Percentiles rank a stretch among this genome's conserved stretches.
Evolutionary conservation across 169 alveolate species (phyloP).

Genomic region (Fabrea salina): DNA sequence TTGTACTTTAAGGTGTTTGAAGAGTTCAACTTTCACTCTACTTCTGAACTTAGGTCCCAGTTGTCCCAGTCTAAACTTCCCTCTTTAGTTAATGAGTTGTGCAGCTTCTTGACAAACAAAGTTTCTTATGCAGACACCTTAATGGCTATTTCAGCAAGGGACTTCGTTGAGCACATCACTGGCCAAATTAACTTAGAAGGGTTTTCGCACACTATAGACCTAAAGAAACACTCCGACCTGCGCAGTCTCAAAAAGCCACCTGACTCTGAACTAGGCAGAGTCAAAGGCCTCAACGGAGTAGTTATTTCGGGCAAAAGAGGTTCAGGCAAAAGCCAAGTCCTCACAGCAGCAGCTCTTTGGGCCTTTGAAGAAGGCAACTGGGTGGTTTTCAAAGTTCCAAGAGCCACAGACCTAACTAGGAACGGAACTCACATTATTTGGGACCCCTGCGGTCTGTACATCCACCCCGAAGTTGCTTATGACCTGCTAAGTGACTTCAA

Average conservation of each 20-base stretch:
- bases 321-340: conserved; percentile 45
- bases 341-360: conserved; percentile 46
- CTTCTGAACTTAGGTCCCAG: too few relatives aligned
- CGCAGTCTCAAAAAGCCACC: neutral
- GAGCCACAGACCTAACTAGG: conserved; percentile 30
- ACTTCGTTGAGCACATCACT: neutral
- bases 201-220: neutral
- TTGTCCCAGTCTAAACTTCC: too few relatives aligned
- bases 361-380: conserved; percentile 52
- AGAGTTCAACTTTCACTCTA: too few relatives aligned
- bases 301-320: conserved; percentile 34
- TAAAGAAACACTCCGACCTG: neutral
- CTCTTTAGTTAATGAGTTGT: too few relatives aligned
- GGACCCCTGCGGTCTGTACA: conserved; percentile 41
- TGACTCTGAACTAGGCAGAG: neutral
- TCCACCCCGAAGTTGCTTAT: conserved; percentile 37
- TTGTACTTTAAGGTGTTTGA: too few relatives aligned
- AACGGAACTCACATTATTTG: conserved; percentile 17
- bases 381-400: conserved; percentile 48
- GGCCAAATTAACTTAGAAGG: neutral
- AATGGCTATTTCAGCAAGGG: too few relatives aligned
- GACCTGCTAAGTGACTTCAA: conserved; percentile 35
- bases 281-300: neutral
- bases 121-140: too few relatives aligned
- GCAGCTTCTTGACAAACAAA: too few relatives aligned